Evolutionary conservation across 2,329 filamentous ascomycete species (phyloP).

Genomic region (Stemphylium vesicarium): DNA sequence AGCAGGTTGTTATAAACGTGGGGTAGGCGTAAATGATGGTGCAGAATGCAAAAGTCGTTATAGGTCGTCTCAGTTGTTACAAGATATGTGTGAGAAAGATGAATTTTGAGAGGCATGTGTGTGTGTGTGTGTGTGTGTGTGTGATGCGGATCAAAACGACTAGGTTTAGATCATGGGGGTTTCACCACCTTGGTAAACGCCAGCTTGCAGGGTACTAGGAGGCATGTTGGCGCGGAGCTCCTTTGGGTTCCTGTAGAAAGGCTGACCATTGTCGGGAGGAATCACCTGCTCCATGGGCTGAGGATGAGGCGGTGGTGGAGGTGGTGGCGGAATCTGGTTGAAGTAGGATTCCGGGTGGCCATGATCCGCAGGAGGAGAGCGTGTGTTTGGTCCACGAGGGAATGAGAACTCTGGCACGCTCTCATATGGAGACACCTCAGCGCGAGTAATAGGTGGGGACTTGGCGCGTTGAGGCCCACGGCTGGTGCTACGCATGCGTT

Average conservation of each 20-base stretch:
- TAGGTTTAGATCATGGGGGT: constrained; percentile 45
- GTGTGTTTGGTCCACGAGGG: constrained; percentile 31
- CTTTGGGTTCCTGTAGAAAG: constrained; percentile 51
- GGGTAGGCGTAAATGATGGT: constrained; percentile 25
- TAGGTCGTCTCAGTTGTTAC: constrained; percentile 35
- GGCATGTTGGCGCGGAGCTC: constrained; percentile 60
- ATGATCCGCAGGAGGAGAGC: constrained; percentile 39
- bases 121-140: too few relatives aligned
- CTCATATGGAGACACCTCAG: constrained; percentile 52
- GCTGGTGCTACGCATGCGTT: constrained; percentile 65
- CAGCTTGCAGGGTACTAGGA: constrained; percentile 53
- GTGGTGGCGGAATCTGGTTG: constrained; percentile 43
- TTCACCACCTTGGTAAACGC: constrained; percentile 47
- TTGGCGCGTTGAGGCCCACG: constrained; percentile 56
- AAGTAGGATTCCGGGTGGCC: constrained; percentile 36
- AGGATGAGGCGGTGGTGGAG: constrained; percentile 47
- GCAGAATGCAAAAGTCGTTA: constrained; percentile 35
- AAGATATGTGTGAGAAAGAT: constrained; percentile 2
- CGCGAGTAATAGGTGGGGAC: constrained; percentile 50
- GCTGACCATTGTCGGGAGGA: constrained; percentile 42
- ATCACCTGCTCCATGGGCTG: constrained; percentile 51
- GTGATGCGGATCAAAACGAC: neutral
- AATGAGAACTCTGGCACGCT: constrained; percentile 48
- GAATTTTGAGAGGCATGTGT: neutral
- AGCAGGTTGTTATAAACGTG: neutral